A percentile compares a stretch with the other conserved stretches of the same genome.
Evolutionary conservation across 352 stramenopile species (phyloP).

Genomic region (Phytophthora foliorum): DNA sequence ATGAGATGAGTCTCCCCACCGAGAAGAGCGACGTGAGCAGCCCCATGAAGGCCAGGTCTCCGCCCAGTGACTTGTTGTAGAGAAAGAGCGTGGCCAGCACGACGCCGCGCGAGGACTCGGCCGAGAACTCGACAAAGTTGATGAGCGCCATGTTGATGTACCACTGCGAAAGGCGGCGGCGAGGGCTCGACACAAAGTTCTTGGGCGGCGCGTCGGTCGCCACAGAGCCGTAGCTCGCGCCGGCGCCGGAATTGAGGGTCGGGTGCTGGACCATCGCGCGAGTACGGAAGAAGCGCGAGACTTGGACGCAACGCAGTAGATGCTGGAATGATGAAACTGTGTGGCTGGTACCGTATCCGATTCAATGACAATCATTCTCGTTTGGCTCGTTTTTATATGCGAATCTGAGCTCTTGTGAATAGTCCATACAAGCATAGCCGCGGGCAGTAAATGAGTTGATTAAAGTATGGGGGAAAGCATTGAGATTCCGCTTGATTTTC

Average conservation of each 20-base stretch:
- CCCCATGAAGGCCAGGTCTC: conserved; percentile 81
- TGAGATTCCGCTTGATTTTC: conserved; percentile 27
- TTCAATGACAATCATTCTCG: conserved; percentile 33
- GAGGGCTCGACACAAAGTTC: conserved; percentile 53
- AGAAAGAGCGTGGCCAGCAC: conserved; percentile 87
- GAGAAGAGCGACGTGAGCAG: conserved; percentile 86
- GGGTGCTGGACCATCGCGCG: conserved; percentile 33
- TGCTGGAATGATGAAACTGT: conserved; percentile 23
- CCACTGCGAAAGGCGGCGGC: conserved; percentile 60
- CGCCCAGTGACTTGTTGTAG: conserved; percentile 85
- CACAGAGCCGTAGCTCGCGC: conserved; percentile 44
- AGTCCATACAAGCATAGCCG: conserved; percentile 28
- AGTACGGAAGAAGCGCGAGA: background rate
- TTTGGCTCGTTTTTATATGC: conserved; percentile 26
- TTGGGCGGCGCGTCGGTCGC: conserved; percentile 33
- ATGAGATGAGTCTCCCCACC: conserved; percentile 84
- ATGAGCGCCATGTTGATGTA: conserved; percentile 85
- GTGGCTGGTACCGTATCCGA: conserved; percentile 3
- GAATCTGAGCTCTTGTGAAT: conserved; percentile 19
- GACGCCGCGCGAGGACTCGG: conserved; percentile 79
- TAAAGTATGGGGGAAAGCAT: conserved; percentile 14
- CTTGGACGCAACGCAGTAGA: conserved; percentile 13
- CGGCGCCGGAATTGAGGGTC: conserved; percentile 25
- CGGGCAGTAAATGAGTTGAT: conserved; percentile 3
- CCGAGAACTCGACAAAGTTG: conserved; percentile 89